Evolutionary conservation across 2,329 filamentous ascomycete genomes (phyloP).

Genomic region (Fusarium sp.): DNA sequence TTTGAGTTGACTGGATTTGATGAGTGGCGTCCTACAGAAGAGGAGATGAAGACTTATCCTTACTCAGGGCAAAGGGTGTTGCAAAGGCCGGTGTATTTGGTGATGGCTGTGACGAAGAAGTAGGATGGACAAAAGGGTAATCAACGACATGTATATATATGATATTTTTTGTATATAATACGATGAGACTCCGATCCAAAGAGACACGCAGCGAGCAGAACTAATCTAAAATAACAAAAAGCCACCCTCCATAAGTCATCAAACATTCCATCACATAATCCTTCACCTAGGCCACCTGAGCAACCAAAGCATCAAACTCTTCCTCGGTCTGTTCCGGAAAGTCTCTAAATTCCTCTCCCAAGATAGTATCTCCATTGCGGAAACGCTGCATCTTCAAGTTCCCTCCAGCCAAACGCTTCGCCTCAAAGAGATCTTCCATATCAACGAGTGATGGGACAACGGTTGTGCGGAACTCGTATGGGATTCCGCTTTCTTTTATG

Average conservation of each 20-base stretch:
- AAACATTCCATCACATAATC: neutral
- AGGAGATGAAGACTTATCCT: neutral
- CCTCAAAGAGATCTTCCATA: conserved; percentile 37
- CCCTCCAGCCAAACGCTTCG: conserved; percentile 32
- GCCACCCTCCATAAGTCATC: neutral
- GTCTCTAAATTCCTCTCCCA: conserved; percentile 6
- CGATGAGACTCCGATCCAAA: neutral
- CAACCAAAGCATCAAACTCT: conserved; percentile 31
- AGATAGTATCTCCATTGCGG: conserved; percentile 18
- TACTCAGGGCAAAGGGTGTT: neutral
- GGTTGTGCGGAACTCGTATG: conserved; percentile 36
- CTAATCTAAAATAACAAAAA: neutral
- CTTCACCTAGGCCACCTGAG: conserved; percentile 19
- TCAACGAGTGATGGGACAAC: conserved; percentile 35
- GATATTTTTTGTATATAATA: neutral
- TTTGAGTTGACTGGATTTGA: neutral
- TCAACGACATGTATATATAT: neutral
- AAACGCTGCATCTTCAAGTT: conserved; percentile 38
- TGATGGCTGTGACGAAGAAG: neutral
- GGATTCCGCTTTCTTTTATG: conserved; percentile 32
- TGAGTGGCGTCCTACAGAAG: neutral
- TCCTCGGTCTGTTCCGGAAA: conserved; percentile 32
- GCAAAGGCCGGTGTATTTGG: neutral
- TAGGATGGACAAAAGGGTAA: neutral
- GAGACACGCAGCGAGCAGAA: neutral